Evolutionary conservation across 257 asterid genomes (phyloP).

Genomic region (Solanum etuberosum): DNA sequence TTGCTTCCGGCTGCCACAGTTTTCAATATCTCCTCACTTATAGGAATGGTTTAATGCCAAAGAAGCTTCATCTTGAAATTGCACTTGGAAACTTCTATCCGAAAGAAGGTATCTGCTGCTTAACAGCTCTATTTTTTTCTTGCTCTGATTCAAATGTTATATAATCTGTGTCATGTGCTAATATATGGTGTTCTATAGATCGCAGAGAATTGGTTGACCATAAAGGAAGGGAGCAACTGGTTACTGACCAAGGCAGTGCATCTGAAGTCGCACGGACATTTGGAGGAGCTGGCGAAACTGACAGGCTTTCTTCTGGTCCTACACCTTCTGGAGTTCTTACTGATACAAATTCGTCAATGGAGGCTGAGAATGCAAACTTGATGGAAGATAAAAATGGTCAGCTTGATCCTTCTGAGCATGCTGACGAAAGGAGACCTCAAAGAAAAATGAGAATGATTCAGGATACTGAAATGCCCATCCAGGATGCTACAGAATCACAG

Average conservation of each 20-base stretch:
- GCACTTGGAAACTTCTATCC: constrained; percentile 79
- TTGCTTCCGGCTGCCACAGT: background rate
- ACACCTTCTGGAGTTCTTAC: constrained; percentile 11
- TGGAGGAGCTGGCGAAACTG: constrained; percentile 38
- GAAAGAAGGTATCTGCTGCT: constrained; percentile 58
- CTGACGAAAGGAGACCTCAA: constrained; percentile 41
- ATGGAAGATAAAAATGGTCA: constrained; percentile 45
- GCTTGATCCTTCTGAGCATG: constrained; percentile 35
- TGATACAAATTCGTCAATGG: constrained; percentile 31
- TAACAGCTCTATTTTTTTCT: constrained; percentile 2
- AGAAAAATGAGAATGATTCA: constrained; percentile 27
- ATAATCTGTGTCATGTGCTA: background rate
- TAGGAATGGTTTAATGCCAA: constrained; percentile 90
- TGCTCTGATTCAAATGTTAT: background rate
- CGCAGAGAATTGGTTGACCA: constrained; percentile 64
- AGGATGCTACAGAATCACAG: constrained; percentile 45
- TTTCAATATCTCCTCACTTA: constrained; percentile 10
- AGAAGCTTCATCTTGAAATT: constrained; percentile 93
- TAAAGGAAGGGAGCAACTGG: constrained; percentile 67
- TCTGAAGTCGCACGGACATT: constrained; percentile 43
- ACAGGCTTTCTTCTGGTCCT: constrained; percentile 14
- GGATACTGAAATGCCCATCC: constrained; percentile 35
- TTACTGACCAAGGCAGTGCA: constrained; percentile 33
- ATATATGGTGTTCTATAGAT: constrained; percentile 42
- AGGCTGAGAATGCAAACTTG: constrained; percentile 35